Evolutionary conservation across 1,139 yeast species (phyloP), one percentile per base, ranked within the genome.

Genomic region (Sugiyamaella xylanicola): DNA sequence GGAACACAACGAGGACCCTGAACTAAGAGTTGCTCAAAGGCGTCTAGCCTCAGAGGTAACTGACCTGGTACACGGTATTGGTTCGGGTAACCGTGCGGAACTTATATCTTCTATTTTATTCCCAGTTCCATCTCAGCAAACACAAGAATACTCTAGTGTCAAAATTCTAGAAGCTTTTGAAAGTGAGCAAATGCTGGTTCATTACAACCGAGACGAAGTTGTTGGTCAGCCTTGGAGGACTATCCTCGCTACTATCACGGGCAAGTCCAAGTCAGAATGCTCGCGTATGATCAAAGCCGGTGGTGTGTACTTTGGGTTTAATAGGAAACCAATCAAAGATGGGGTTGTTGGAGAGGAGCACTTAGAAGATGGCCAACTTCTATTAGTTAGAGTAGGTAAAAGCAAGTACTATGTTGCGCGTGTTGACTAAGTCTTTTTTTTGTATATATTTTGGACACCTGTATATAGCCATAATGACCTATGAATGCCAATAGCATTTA

Each of bases 1-100:
- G 0, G 66, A 72, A 29, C 97, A 92, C 64, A 62, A 65, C 2
- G 58, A 71, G 25, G 81, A 83, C 58, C 92, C 93, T 13, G 83
- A 86, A 0, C 65, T 73, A 41, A 79, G 97, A 58, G 62, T 76
- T 27, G 98, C 93, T 0, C 98, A 93, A 71, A 75, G 83, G 48
- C 71, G 84, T 0, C 77, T 93, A 48, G 98, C 98, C 0, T 74
- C 82, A 46, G 97, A 93, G 68, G 87, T 92, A 46, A 87, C 93
- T 3, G 96, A 89, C 64, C 76, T 93, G 65, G 79, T 93, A 37
- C 97, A 91, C 70, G 99, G 98, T 0, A 77, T 77, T 9, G 95
- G 93, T 0, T 77, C 80, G 4, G 95, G 96, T 2, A 78, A 79
- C 32, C 79, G 82, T 54, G 86, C 90, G 66, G 82, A 84, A 8